Percentiles rank a stretch among this genome's conserved stretches.
These are phyloP conservation scores for Coemansia guatemalensis DNA, from an alignment of 192 early-diverging fungal genomes.

Conservation along the genomic window DNA sequence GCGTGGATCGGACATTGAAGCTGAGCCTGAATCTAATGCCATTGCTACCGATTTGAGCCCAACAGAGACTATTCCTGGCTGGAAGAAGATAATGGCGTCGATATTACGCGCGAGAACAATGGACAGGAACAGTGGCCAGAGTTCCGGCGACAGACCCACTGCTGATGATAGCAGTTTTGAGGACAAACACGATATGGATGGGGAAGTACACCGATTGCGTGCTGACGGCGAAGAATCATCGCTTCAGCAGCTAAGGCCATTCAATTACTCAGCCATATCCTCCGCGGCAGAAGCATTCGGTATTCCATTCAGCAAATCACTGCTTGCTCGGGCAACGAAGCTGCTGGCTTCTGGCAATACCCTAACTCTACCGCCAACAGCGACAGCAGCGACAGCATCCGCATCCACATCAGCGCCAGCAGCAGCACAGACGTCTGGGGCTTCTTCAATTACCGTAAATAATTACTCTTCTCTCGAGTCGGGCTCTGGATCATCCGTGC, in stretches of 20 bases:
- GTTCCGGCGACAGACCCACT: constrained; percentile 11
- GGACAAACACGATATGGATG: neutral
- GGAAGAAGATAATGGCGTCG: constrained; percentile 46
- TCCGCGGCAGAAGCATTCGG: constrained; percentile 54
- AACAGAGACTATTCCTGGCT: constrained; percentile 28
- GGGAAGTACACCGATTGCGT: neutral
- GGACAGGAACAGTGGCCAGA: constrained; percentile 3
- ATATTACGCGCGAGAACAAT: constrained; percentile 41
- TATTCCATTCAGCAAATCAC: constrained; percentile 42
- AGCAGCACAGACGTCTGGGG: neutral
- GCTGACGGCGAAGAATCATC: neutral
- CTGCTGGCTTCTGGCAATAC: constrained; percentile 12
- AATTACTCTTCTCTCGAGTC: neutral
- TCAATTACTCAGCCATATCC: constrained; percentile 52
- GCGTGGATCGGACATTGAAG: constrained; percentile 11
- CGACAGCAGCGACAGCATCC: neutral
- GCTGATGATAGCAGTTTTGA: neutral
- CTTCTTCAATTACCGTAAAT: neutral
- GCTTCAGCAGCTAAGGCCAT: constrained; percentile 37
- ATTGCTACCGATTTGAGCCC: neutral
- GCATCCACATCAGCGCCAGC: too few relatives aligned
- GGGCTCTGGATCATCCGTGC: constrained; percentile 9
- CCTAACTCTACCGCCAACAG: neutral
- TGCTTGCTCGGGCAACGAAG: constrained; percentile 25
- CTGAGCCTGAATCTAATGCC: neutral